phyloP scores from a whole-genome alignment of 345 rosid species.

The Rhodamnia argentea region DNA sequence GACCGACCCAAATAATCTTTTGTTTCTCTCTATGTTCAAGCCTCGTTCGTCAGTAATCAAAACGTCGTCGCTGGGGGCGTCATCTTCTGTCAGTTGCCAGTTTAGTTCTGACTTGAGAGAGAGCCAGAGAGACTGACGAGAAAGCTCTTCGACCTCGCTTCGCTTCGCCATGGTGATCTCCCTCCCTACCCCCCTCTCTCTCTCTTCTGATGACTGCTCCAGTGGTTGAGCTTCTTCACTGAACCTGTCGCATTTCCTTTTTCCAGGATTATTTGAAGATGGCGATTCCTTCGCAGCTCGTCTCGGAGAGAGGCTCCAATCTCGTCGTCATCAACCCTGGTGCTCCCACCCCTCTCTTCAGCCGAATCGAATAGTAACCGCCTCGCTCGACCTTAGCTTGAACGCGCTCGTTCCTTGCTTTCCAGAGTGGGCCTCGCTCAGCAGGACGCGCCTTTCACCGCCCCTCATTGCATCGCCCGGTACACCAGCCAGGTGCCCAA shows the following conservation, averaged over 20 bases:
- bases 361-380: neutral
- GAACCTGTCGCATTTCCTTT: neutral
- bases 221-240: neutral
- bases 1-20: neutral
- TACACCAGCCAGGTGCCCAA: slow-evolving; percentile 32
- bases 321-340: slow-evolving; percentile 86
- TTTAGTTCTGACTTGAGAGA: neutral
- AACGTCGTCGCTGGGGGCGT: neutral
- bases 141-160: neutral
- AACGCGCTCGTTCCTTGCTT: neutral
- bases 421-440: slow-evolving; percentile 73
- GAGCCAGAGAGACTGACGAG: neutral
- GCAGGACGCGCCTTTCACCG: slow-evolving; percentile 57
- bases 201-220: neutral
- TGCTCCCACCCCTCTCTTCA: neutral
- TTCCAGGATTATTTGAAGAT: slow-evolving; percentile 92
- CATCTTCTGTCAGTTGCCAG: neutral
- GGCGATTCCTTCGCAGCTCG: slow-evolving; percentile 77
- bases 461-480: slow-evolving; percentile 84
- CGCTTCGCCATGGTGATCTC: neutral
- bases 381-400: neutral
- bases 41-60: neutral
- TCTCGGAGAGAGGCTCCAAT: slow-evolving; percentile 80
- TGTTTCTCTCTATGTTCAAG: neutral
- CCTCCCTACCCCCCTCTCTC: too few relatives aligned